A percentile compares a stretch with the other conserved stretches of the same genome.
These are phyloP conservation scores for Novymonas esmeraldas DNA, from an alignment of 208 protist genomes.

Conservation along the genomic window DNA sequence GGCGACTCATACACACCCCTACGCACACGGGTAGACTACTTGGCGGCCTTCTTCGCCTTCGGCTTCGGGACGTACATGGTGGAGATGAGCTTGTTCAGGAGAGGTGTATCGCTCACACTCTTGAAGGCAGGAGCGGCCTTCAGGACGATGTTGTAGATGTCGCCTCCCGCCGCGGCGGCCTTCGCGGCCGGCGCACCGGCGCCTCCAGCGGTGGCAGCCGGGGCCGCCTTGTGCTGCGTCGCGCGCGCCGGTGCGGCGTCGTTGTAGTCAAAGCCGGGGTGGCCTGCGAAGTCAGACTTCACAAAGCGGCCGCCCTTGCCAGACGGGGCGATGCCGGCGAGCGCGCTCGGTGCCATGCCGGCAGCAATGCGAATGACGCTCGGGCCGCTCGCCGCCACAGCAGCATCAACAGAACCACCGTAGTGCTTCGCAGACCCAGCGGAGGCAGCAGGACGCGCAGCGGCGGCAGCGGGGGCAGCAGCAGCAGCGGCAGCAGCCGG, in stretches of 20 bases:
- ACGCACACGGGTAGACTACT: constrained; percentile 4
- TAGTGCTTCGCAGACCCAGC: constrained; percentile 38
- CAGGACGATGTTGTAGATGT: constrained; percentile 70
- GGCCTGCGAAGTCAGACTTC: constrained; percentile 78
- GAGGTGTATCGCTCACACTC: constrained; percentile 64
- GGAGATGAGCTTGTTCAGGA: constrained; percentile 65
- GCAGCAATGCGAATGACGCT: constrained; percentile 82
- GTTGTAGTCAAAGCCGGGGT: constrained; percentile 86
- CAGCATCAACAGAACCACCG: constrained; percentile 62
- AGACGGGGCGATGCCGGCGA: constrained; percentile 57
- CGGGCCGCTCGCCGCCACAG: constrained; percentile 75
- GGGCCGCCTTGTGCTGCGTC: background rate
- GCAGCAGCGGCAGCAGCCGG: constrained; percentile 35
- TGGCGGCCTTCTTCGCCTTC: constrained; percentile 36
- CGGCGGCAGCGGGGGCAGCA: constrained; percentile 26
- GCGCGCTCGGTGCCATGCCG: constrained; percentile 38
- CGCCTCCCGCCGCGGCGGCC: constrained; percentile 12
- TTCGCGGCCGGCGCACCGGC: constrained; percentile 14
- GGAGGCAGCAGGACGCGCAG: constrained; percentile 13
- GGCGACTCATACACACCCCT: background rate
- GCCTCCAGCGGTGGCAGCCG: background rate
- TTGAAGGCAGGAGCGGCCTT: constrained; percentile 53
- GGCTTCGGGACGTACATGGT: constrained; percentile 70
- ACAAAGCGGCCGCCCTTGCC: constrained; percentile 79
- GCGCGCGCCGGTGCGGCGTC: constrained; percentile 27